phyloP scores from a whole-genome alignment of 495 filamentous ascomycete genomes.

The Penicillium flavigenum region DNA sequence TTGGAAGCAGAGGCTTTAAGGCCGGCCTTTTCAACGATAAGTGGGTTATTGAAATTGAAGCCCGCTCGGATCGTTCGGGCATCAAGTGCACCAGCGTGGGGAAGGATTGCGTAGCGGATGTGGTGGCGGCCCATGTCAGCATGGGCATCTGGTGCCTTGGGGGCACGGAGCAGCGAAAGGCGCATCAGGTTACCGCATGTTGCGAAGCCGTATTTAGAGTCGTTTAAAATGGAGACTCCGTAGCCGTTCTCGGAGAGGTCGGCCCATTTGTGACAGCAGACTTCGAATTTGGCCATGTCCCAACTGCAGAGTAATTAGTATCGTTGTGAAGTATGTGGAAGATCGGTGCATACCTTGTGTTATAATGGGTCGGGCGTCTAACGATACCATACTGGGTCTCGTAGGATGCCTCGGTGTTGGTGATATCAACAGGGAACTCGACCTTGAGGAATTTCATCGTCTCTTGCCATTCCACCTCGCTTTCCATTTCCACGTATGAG shows the following conservation, averaged over 20 bases:
- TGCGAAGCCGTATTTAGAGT: constrained; percentile 96
- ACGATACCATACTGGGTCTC: constrained; percentile 93
- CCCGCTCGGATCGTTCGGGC: constrained; percentile 76
- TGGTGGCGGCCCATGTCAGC: constrained; percentile 93
- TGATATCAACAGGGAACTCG: constrained; percentile 92
- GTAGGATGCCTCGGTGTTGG: constrained; percentile 91
- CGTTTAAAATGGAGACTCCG: constrained; percentile 91
- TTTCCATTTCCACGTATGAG: constrained; percentile 73
- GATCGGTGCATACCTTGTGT: constrained; percentile 59
- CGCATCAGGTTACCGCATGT: constrained; percentile 91
- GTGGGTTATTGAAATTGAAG: constrained; percentile 85
- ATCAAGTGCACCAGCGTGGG: constrained; percentile 71
- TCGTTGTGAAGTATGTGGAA: constrained; percentile 7
- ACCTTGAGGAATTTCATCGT: constrained; percentile 98
- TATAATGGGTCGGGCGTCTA: constrained; percentile 88
- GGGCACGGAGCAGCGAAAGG: constrained; percentile 79
- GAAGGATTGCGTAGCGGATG: constrained; percentile 89
- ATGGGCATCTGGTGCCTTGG: constrained; percentile 95
- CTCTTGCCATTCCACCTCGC: constrained; percentile 90
- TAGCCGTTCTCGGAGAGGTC: constrained; percentile 90
- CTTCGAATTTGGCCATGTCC: constrained; percentile 99
- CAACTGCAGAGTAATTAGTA: constrained; percentile 52
- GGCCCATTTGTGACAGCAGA: constrained; percentile 97
- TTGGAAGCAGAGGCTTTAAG: constrained; percentile 15
- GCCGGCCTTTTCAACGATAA: constrained; percentile 49